These are phyloP conservation scores for Tetrapisispora nanseiensis DNA, from an alignment of 805 yeast genomes.

Conservation along the genomic window DNA sequence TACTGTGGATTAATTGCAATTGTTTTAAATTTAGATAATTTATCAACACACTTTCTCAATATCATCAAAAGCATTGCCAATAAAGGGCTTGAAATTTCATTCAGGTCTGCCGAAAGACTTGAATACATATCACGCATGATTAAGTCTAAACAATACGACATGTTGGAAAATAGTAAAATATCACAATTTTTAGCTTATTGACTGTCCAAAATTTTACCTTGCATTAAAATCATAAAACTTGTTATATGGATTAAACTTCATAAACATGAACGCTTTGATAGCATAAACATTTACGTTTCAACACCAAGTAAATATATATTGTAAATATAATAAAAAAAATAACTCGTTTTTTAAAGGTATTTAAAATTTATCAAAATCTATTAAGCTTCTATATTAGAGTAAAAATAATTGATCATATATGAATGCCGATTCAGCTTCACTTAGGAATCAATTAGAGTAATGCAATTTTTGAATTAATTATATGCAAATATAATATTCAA, in stretches of 20 bases:
- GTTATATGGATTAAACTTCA: neutral
- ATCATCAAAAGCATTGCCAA: conserved; percentile 3
- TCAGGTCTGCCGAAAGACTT: conserved; percentile 4
- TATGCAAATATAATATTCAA: neutral
- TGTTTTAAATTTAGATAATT: conserved; percentile 2
- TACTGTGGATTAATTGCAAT: conserved; percentile 4
- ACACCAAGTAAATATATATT: too few relatives aligned
- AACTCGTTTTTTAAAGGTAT: too few relatives aligned
- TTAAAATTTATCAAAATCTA: too few relatives aligned
- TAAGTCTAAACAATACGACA: neutral
- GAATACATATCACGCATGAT: neutral
- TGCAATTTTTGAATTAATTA: neutral
- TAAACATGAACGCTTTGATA: too few relatives aligned
- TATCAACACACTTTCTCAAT: conserved; percentile 3
- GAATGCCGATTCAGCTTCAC: neutral
- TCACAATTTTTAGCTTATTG: conserved; percentile 2
- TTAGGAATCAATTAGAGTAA: neutral
- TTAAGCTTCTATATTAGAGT: too few relatives aligned
- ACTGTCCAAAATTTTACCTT: neutral
- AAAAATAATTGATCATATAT: too few relatives aligned
- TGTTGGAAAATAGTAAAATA: neutral
- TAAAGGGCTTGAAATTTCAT: conserved; percentile 5
- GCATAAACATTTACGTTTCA: too few relatives aligned
- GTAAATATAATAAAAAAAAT: too few relatives aligned
- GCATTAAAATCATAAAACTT: neutral